These are phyloP conservation scores for Penicillium sp. DNA, from an alignment of 2,329 filamentous ascomycete genomes.

Conservation along the genomic window DNA sequence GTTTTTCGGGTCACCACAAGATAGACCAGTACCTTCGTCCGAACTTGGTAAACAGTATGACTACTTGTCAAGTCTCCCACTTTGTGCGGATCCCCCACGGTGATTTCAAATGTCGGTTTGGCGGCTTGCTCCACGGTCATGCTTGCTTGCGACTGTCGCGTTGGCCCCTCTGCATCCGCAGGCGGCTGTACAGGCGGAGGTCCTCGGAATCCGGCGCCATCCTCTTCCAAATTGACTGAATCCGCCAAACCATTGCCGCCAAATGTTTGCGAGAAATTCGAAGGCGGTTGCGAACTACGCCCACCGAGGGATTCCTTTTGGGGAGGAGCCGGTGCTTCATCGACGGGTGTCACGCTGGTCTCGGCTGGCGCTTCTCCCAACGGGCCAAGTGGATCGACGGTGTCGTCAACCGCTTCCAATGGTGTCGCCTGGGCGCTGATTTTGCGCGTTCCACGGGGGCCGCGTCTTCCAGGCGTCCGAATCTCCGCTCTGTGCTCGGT, in stretches of 20 bases:
- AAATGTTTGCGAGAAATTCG: constrained; percentile 46
- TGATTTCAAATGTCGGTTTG: constrained; percentile 86
- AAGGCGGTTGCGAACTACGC: constrained; percentile 39
- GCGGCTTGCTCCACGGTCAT: constrained; percentile 89
- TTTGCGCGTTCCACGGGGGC: constrained; percentile 54
- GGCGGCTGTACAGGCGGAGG: constrained; percentile 59
- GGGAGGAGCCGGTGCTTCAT: constrained; percentile 58
- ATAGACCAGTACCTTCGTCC: constrained; percentile 68
- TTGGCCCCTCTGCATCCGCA: constrained; percentile 42
- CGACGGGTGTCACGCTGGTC: constrained; percentile 39
- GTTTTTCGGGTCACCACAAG: constrained; percentile 2
- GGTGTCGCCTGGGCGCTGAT: constrained; percentile 60
- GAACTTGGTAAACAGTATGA: constrained; percentile 95
- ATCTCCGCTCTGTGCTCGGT: constrained; percentile 42
- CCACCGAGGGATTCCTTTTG: constrained; percentile 54
- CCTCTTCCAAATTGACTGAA: constrained; percentile 69
- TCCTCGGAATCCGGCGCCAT: constrained; percentile 62
- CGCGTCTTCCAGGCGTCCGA: constrained; percentile 50
- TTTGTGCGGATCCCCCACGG: constrained; percentile 94
- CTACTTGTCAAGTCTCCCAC: constrained; percentile 95
- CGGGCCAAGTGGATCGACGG: constrained; percentile 61
- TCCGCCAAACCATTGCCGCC: constrained; percentile 57
- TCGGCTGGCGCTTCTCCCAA: constrained; percentile 49
- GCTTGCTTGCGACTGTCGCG: constrained; percentile 65
- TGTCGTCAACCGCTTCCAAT: constrained; percentile 61